Evolutionary conservation across 2,329 filamentous ascomycete genomes (phyloP).

Genomic region (Stemphylium beticola): DNA sequence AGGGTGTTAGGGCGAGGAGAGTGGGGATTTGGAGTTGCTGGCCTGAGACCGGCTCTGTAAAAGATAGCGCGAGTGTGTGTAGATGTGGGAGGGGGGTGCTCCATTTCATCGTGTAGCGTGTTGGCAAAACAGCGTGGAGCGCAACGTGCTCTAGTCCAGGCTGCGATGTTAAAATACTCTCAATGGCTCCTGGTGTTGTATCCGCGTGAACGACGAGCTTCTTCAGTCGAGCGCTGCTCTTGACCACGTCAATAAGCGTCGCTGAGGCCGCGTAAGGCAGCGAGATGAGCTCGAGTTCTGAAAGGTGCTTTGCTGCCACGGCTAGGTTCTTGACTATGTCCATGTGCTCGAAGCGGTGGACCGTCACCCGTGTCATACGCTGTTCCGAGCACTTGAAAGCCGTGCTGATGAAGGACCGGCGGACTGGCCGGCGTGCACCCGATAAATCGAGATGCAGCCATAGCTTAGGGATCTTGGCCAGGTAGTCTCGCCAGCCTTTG

Average conservation of each 20-base stretch:
- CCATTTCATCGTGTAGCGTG: constrained; percentile 22
- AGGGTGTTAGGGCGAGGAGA: constrained; percentile 22
- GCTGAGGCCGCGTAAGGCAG: constrained; percentile 31
- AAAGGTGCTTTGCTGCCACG: constrained; percentile 45
- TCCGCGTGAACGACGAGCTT: constrained; percentile 33
- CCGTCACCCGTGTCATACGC: constrained; percentile 41
- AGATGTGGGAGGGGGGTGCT: constrained; percentile 34
- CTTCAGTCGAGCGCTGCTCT: constrained; percentile 32
- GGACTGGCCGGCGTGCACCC: constrained; percentile 51
- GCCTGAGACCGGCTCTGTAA: not conserved
- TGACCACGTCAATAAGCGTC: constrained; percentile 39
- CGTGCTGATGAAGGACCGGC: constrained; percentile 50
- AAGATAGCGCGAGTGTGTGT: constrained; percentile 26
- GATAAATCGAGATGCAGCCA: constrained; percentile 63
- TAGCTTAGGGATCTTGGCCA: constrained; percentile 54
- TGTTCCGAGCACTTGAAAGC: constrained; percentile 51
- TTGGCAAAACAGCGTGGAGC: constrained; percentile 16
- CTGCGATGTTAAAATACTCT: constrained; percentile 36
- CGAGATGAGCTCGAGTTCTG: constrained; percentile 40
- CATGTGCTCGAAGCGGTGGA: constrained; percentile 48
- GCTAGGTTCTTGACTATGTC: constrained; percentile 51
- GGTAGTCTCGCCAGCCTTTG: constrained; percentile 60
- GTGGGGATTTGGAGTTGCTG: not conserved
- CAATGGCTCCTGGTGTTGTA: constrained; percentile 33
- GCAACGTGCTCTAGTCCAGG: constrained; percentile 34